A percentile compares a stretch with the other conserved stretches of the same genome.
These are phyloP conservation scores for Rhododendron simsii DNA, from an alignment of 148 eudicot genomes.

Conservation along the genomic window DNA sequence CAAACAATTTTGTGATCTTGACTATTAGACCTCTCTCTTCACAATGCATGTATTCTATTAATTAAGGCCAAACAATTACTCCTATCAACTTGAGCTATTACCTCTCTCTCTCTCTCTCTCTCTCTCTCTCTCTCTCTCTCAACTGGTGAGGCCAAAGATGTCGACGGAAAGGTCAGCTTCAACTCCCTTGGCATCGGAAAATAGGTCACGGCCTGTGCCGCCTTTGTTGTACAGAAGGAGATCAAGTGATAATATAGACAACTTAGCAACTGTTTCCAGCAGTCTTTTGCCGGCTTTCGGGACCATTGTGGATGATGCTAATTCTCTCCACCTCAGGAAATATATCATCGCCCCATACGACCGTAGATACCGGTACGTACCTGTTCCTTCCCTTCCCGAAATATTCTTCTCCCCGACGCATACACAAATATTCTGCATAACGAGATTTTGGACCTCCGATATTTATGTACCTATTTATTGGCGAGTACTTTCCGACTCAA, in stretches of 20 bases:
- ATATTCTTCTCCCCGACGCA: background rate
- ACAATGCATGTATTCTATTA: background rate
- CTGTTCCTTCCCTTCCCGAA: background rate
- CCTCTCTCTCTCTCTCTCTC: background rate
- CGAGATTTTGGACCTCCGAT: background rate
- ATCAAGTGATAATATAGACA: slow-evolving; percentile 31
- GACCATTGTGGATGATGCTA: slow-evolving; percentile 35
- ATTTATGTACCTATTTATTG: background rate
- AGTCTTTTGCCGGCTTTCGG: slow-evolving; percentile 61
- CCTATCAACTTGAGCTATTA: background rate
- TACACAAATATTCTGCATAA: background rate
- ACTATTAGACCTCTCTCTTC: background rate
- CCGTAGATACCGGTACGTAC: slow-evolving; percentile 46
- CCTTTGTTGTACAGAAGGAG: slow-evolving; percentile 29
- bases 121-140: background rate
- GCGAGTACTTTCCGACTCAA: background rate
- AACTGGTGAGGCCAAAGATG: background rate
- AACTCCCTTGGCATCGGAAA: slow-evolving; percentile 11
- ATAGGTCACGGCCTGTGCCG: slow-evolving; percentile 26
- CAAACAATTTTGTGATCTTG: background rate
- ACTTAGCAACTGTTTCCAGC: slow-evolving; percentile 47
- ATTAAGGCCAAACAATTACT: background rate
- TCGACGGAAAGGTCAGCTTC: background rate
- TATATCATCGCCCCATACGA: slow-evolving; percentile 49
- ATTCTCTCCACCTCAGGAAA: slow-evolving; percentile 19